Evolutionary conservation across 345 rosid species (phyloP), one percentile per base, ranked within the genome.

Genomic region (Stellera chamaejasme): DNA sequence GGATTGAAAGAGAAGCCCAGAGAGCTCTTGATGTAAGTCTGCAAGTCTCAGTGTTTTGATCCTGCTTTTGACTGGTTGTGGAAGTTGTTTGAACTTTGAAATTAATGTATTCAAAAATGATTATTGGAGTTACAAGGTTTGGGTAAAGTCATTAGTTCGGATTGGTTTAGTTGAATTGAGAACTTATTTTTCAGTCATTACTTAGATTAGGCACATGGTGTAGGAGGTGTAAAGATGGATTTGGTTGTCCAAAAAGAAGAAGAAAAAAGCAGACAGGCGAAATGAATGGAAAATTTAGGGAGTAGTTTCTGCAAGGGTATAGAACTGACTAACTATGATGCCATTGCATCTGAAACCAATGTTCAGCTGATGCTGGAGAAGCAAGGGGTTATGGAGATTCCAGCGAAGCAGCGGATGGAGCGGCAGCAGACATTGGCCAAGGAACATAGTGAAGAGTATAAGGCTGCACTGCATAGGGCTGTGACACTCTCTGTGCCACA

Each of bases 1-100:
- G 97, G 96, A 81, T 88, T 27, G 89, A 86, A 66, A 86, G 80
- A 71, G 99, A 88, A 78, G 82, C 99, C 49, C 83, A 52, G 54
- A 70, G 85, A 72, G 97, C 96, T 55, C 69, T 88, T 49, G 71
- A 78, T 10, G 98, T 86, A 82, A 77, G 84, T 59, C 49, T 55
- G 45, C 23, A 10, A 43, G 12, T 36, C 64, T 57, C 60, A 11
- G 42, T 47, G 3, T 42, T 46, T 5, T 19, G 13, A 25, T 25
- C 32, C 43, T 45, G 52, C 28, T 52, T 5, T 32, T 32, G 39
- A 32, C 39, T 4, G 39, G 39, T 32, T 5, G 39, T 32, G 39
- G 7, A 32, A 32, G 39, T 32, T 32, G 39, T 3, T 8, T 8
- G 9, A 32, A 32, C 39, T 32, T 8, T 32, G 23, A 19, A 19